Base-by-base conservation (phyloP, 2,329 filamentous ascomycete genomes). In the Chaetothyriales sp. region DNA sequence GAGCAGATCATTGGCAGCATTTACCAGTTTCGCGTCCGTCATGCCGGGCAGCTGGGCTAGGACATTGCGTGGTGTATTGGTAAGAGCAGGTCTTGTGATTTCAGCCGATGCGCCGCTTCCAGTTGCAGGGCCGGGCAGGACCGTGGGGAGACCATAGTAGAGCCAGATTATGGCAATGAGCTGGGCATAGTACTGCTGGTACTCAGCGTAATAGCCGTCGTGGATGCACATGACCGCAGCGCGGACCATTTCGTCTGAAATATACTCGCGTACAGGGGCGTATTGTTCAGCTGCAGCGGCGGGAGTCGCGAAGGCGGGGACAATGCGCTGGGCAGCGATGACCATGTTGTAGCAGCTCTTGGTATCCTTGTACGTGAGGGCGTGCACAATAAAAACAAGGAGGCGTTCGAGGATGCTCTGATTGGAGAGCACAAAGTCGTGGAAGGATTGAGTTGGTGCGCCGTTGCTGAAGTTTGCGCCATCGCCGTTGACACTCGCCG, bases 191-290 rank as follows among this genome's bases (percentile, higher is more conserved):
- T 98, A 89, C 64, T 89, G 90, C 62, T 98, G 92, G 55, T 93
- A 79, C 59, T 98, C 92, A 32, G 95, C 89, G 66, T 96, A 98
- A 66, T 96, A 95, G 0, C 87, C 83, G 59, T 98, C 92, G 67
- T 96, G 86, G 48, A 98, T 79, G 1, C 86, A 93, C 1, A 83
- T 86, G 64, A 95, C 86, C 61, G 85, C 90, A 0, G 88, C 87
- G 69, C 89, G 86, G 47, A 98, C 77, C 2, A 96, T 86, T 58
- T 95, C 85, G 4, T 81, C 80, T 49, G 82, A 87, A 62, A 96
- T 89, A 66, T 89, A 98, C 62, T 95, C 87, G 49, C 89, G 81
- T 55, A 96, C 85, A 6, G 76, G 83, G 6, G 75, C 69, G 1
- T 80, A 74, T 12, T 80, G 79, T n/a, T 63, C 64, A 53, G 59